A percentile compares a stretch with the other conserved stretches of the same genome.
Evolutionary conservation across 2,329 filamentous ascomycete genomes (phyloP).

Genomic region (Nannizziopsis barbatae): DNA sequence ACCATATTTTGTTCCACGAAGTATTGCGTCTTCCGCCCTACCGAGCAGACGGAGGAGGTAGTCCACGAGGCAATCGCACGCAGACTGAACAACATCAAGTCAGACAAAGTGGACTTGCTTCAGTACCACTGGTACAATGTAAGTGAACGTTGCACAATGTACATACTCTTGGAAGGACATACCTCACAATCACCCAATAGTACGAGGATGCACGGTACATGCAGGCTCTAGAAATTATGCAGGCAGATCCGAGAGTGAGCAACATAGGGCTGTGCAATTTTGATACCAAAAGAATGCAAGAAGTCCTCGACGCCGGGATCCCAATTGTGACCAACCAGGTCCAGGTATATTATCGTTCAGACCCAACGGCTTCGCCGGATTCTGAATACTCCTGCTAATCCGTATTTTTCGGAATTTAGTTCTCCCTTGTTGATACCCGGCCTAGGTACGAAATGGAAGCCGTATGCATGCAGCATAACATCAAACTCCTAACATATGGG

Average conservation of each 20-base stretch:
- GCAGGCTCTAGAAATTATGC: slow-evolving; percentile 26
- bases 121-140: slow-evolving; percentile 38
- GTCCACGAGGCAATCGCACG: slow-evolving; percentile 1
- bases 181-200: slow-evolving; percentile 14
- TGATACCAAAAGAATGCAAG: slow-evolving; percentile 30
- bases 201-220: slow-evolving; percentile 32
- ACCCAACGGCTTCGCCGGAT: neutral
- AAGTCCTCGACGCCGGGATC: slow-evolving; percentile 24
- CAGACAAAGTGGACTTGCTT: slow-evolving; percentile 29
- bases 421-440: slow-evolving; percentile 34
- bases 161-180: neutral
- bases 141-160: slow-evolving; percentile 10
- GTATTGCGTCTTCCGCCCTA: slow-evolving; percentile 31
- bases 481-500: slow-evolving; percentile 38
- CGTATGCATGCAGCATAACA: slow-evolving; percentile 28
- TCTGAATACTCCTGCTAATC: slow-evolving; percentile 1
- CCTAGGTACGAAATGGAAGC: slow-evolving; percentile 30
- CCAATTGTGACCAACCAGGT: slow-evolving; percentile 31
- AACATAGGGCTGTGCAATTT: slow-evolving; percentile 35
- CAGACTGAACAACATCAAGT: slow-evolving; percentile 5
- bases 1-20: slow-evolving; percentile 34
- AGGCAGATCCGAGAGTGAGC: slow-evolving; percentile 25
- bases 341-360: slow-evolving; percentile 19
- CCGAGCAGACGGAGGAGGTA: slow-evolving; percentile 16
- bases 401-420: slow-evolving; percentile 18